phyloP scores from a whole-genome alignment of 805 yeast species.

The Diddensiella santjacobensis region DNA sequence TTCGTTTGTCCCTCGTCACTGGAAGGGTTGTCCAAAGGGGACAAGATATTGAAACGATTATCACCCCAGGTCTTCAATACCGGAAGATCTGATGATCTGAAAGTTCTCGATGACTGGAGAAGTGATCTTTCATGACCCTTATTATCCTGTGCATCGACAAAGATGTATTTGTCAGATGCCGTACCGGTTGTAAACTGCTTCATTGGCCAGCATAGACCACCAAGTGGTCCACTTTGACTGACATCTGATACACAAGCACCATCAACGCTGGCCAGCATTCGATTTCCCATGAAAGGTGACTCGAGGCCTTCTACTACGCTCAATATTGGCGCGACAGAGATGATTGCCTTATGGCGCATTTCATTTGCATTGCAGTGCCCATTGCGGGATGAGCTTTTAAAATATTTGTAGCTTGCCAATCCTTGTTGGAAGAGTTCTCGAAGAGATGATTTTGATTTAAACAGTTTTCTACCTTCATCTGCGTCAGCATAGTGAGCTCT shows the following conservation, averaged over 20 bases:
- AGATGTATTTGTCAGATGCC: background rate
- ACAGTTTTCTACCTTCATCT: background rate
- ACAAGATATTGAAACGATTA: background rate
- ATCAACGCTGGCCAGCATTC: background rate
- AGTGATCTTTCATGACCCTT: too few species aligned
- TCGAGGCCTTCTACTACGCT: constrained; percentile 2
- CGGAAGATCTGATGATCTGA: too few species aligned
- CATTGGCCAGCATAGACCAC: too few species aligned
- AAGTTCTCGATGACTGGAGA: too few species aligned
- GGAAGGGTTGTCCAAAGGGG: background rate
- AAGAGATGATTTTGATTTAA: background rate
- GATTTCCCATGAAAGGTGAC: background rate
- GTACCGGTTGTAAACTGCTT: background rate
- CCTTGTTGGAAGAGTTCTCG: constrained; percentile 1
- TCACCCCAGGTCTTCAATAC: background rate
- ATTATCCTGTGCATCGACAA: background rate
- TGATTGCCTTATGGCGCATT: background rate
- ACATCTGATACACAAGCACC: background rate
- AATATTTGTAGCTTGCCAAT: background rate
- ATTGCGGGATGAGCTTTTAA: background rate
- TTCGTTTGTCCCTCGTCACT: background rate
- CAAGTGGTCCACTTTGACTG: background rate
- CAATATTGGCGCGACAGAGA: background rate
- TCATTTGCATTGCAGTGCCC: background rate
- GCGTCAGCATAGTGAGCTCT: background rate